Evolutionary conservation across 1,284 basidiomycete species (phyloP).

Genomic region (Ceratobasidium sp.): DNA sequence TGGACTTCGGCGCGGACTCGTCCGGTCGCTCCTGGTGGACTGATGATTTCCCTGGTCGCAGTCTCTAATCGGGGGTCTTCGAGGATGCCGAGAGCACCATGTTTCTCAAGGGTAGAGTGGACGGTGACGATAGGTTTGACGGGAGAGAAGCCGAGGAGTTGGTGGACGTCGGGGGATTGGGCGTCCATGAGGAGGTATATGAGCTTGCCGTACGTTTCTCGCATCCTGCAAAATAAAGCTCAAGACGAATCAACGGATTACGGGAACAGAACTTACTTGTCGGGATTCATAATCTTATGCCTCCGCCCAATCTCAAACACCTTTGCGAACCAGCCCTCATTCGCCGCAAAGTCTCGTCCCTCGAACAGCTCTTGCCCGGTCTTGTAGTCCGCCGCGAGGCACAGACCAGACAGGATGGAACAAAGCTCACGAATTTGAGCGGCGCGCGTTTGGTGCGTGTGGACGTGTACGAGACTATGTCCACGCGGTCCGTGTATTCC

Average conservation of each 20-base stretch:
- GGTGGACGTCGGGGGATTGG: conserved; percentile 74
- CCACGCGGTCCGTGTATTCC: conserved; percentile 67
- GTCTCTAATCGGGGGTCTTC: conserved; percentile 70
- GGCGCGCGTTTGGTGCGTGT: conserved; percentile 82
- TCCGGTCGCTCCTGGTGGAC: conserved; percentile 56
- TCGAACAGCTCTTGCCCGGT: conserved; percentile 80
- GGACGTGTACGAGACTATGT: conserved; percentile 66
- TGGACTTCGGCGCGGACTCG: conserved; percentile 74
- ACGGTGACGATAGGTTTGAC: conserved; percentile 77
- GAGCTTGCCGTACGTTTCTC: conserved; percentile 83
- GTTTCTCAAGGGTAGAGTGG: conserved; percentile 65
- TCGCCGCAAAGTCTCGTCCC: conserved; percentile 75
- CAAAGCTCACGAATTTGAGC: conserved; percentile 82
- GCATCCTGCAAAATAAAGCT: conserved; percentile 59
- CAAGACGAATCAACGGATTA: neutral
- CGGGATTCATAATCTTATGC: conserved; percentile 70
- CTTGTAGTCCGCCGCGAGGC: conserved; percentile 81
- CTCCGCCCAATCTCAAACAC: conserved; percentile 53
- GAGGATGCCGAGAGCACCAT: conserved; percentile 67
- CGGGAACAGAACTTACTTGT: conserved; percentile 3
- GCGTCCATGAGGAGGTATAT: conserved; percentile 79
- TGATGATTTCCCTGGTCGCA: conserved; percentile 78
- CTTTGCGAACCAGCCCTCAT: conserved; percentile 73
- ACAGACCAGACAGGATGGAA: conserved; percentile 78
- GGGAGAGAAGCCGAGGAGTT: conserved; percentile 75